A percentile compares a stretch with the other conserved stretches of the same genome.
Conservation (phyloP, 2,329 filamentous ascomycete genomes). For the Lasiodiplodia sp. region DNA sequence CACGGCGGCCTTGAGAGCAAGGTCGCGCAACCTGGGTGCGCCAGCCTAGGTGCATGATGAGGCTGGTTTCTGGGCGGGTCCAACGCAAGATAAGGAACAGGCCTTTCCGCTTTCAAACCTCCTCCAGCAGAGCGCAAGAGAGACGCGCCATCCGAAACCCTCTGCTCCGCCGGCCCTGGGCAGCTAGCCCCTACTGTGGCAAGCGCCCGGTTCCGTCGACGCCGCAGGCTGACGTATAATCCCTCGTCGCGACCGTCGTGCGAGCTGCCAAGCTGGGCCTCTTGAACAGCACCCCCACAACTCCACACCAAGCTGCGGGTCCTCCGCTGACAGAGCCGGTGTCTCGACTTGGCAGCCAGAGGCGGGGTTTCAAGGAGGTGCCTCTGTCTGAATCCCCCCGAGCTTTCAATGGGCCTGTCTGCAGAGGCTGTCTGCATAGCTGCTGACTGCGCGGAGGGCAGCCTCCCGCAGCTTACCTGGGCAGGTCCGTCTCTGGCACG, state of each 20-base stretch:
- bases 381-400: not conserved
- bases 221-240: constrained; percentile 21
- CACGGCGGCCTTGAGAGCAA: constrained; percentile 2
- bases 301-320: constrained; percentile 2
- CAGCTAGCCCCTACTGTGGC: constrained; percentile 7
- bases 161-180: not conserved
- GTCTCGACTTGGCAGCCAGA: not conserved
- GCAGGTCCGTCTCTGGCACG: not conserved
- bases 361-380: not conserved
- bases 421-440: not conserved
- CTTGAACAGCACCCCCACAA: constrained; percentile 14
- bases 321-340: not conserved
- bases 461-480: not conserved
- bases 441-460: not conserved
- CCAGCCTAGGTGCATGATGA: constrained; percentile 20
- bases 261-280: constrained; percentile 5
- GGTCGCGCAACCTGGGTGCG: constrained; percentile 6
- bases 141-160: constrained; percentile 2
- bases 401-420: too few relatives aligned
- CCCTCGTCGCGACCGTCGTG: not conserved
- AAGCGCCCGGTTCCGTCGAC: constrained; percentile 1
- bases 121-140: constrained; percentile 5
- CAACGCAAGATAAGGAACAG: constrained; percentile 17
- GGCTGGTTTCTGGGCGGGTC: constrained; percentile 24
- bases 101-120: constrained; percentile 1